These are phyloP conservation scores for Flaveria linearis DNA, from an alignment of 129 eudicot species.

Conservation along the genomic window DNA sequence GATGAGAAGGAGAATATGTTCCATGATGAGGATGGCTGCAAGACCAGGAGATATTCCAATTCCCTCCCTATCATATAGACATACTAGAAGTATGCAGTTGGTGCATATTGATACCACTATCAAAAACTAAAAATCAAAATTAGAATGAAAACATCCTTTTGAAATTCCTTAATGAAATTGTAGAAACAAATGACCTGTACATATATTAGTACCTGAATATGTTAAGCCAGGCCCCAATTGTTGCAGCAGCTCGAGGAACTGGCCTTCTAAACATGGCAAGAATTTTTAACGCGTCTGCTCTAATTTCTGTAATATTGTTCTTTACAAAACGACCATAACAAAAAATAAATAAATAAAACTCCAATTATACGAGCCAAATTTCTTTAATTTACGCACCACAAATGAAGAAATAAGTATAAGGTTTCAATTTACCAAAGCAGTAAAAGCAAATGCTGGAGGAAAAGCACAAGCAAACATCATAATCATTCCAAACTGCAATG, in stretches of 20 bases:
- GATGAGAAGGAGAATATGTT: constrained; percentile 76
- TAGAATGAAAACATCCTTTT: constrained; percentile 6
- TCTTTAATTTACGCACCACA: not conserved
- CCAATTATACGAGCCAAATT: not conserved
- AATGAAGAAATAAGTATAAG: not conserved
- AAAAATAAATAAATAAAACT: constrained; percentile 17
- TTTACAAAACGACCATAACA: constrained; percentile 32
- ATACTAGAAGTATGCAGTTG: constrained; percentile 77
- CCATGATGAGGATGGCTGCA: constrained; percentile 86
- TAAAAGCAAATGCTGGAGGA: constrained; percentile 90
- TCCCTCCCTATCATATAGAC: constrained; percentile 83
- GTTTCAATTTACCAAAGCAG: constrained; percentile 62
- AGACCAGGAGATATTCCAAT: constrained; percentile 97
- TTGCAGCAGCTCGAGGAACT: constrained; percentile 73
- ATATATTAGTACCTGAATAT: constrained; percentile 71
- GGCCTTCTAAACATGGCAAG: constrained; percentile 88
- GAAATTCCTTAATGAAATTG: constrained; percentile 4
- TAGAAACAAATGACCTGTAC: not conserved
- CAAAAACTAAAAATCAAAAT: constrained; percentile 67
- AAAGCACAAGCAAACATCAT: constrained; percentile 99
- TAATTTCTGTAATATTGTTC: constrained; percentile 85
- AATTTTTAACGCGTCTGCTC: constrained; percentile 92
- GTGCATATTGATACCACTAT: constrained; percentile 94
- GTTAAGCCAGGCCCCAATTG: constrained; percentile 95
- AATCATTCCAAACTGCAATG: constrained; percentile 95